Percentiles rank a stretch among this genome's conserved stretches.
These are phyloP conservation scores for Russula earlei DNA, from an alignment of 768 basidiomycete species.

Conservation along the genomic window DNA sequence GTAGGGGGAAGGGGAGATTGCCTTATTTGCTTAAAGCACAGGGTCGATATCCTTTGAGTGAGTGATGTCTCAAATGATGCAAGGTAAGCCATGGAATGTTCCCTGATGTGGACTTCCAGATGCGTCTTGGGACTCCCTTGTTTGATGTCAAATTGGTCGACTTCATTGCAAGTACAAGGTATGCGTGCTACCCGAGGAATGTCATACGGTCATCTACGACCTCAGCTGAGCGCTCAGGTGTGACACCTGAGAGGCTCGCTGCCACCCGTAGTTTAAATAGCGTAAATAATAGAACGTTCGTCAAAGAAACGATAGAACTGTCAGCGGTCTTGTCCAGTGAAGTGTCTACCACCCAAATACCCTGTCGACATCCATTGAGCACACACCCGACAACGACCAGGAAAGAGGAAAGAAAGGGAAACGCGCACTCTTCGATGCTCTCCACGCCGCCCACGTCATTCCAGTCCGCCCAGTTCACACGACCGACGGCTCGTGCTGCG, in stretches of 20 bases:
- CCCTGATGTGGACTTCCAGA: too few species aligned
- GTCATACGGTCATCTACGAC: background rate
- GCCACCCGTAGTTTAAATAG: background rate
- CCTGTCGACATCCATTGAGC: background rate
- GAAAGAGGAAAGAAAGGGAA: background rate
- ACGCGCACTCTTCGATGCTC: slow-evolving; percentile 18
- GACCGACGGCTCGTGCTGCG: slow-evolving; percentile 28
- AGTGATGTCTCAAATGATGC: too few species aligned
- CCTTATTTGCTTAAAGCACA: too few species aligned
- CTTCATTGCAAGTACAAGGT: background rate
- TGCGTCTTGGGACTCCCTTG: too few species aligned
- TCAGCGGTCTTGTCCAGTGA: background rate
- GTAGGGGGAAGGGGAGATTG: too few species aligned
- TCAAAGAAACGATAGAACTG: background rate
- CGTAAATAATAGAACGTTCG: background rate
- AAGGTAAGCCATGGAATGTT: too few species aligned
- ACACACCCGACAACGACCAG: background rate
- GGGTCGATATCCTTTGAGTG: too few species aligned
- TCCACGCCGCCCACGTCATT: slow-evolving; percentile 21
- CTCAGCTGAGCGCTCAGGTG: background rate
- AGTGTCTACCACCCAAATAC: slow-evolving; percentile 1
- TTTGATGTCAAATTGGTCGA: too few species aligned
- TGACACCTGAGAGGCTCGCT: background rate
- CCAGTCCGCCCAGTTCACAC: slow-evolving; percentile 25
- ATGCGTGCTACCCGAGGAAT: background rate